Evolutionary conservation across 2,329 filamentous ascomycete genomes (phyloP).

Genomic region (Trichoderma sp.): DNA sequence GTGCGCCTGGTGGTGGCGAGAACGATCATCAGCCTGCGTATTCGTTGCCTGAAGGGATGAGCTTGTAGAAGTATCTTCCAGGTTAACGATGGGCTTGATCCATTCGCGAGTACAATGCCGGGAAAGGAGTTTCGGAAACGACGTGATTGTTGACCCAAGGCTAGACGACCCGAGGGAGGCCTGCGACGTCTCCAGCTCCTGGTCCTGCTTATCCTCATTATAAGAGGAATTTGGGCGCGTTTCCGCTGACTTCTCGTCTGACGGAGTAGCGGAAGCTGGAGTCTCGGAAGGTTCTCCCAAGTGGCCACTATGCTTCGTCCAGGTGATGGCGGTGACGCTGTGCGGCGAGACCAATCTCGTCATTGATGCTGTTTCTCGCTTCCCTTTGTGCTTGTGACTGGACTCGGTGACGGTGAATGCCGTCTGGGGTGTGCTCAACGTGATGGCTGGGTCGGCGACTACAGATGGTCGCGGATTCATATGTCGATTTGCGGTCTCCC

Average conservation of each 20-base stretch:
- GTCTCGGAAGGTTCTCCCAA: not conserved
- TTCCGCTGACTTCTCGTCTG: constrained; percentile 15
- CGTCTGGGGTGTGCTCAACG: constrained; percentile 40
- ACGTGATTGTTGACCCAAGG: constrained; percentile 38
- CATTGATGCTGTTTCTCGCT: constrained; percentile 30
- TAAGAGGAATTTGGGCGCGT: constrained; percentile 7
- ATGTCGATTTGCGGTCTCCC: constrained; percentile 32
- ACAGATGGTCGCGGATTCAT: constrained; percentile 35
- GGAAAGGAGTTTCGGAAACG: constrained; percentile 40
- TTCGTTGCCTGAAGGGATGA: constrained; percentile 40
- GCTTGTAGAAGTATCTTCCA: constrained; percentile 31
- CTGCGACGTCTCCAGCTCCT: not conserved
- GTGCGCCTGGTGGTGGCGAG: constrained; percentile 13
- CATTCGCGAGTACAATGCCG: constrained; percentile 42
- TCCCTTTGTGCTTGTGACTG: constrained; percentile 32
- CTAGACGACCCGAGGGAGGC: constrained; percentile 27
- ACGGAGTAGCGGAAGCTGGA: not conserved
- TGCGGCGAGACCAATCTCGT: constrained; percentile 38
- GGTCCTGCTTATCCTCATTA: not conserved
- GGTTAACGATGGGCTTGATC: constrained; percentile 34
- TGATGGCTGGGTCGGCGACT: constrained; percentile 40
- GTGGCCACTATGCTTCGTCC: constrained; percentile 31
- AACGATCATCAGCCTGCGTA: constrained; percentile 34
- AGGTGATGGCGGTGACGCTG: constrained; percentile 39
- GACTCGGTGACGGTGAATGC: constrained; percentile 36